Evolutionary conservation across 2,329 filamentous ascomycete genomes (phyloP).

Genomic region (Phoma sp.): DNA sequence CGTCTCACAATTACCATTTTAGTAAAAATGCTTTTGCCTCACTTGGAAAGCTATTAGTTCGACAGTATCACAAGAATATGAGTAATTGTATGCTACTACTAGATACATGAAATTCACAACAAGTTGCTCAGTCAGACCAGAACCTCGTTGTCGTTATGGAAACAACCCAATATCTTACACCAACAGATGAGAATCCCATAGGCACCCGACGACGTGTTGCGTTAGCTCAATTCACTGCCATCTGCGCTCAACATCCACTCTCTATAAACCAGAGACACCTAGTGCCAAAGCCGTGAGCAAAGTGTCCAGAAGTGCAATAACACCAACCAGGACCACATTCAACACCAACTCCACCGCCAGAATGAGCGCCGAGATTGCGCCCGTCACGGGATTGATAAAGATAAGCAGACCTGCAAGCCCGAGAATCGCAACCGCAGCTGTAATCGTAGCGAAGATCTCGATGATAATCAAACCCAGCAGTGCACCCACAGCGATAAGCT

Average conservation of each 20-base stretch:
- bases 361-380: conserved; percentile 21
- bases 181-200: too few relatives aligned
- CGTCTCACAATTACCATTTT: too few relatives aligned
- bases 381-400: conserved; percentile 23
- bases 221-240: too few relatives aligned
- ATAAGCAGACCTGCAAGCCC: conserved; percentile 22
- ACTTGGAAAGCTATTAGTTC: too few relatives aligned
- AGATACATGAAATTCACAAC: too few relatives aligned
- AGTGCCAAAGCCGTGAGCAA: conserved; percentile 20
- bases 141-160: too few relatives aligned
- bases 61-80: too few relatives aligned
- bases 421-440: conserved; percentile 23
- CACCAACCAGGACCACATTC: conserved; percentile 20
- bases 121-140: too few relatives aligned
- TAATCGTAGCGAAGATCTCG: conserved; percentile 28
- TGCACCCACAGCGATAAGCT: conserved; percentile 16
- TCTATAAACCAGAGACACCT: conserved; percentile 4
- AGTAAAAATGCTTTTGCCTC: too few relatives aligned
- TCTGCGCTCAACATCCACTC: background rate
- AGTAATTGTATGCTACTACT: too few relatives aligned
- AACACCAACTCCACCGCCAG: conserved; percentile 24
- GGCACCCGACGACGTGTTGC: too few relatives aligned
- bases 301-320: conserved; percentile 24
- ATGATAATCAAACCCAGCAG: conserved; percentile 26
- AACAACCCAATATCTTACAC: too few relatives aligned